Evolutionary conservation across 148 eudicot genomes (phyloP).

Genomic region (Limonium bicolor): DNA sequence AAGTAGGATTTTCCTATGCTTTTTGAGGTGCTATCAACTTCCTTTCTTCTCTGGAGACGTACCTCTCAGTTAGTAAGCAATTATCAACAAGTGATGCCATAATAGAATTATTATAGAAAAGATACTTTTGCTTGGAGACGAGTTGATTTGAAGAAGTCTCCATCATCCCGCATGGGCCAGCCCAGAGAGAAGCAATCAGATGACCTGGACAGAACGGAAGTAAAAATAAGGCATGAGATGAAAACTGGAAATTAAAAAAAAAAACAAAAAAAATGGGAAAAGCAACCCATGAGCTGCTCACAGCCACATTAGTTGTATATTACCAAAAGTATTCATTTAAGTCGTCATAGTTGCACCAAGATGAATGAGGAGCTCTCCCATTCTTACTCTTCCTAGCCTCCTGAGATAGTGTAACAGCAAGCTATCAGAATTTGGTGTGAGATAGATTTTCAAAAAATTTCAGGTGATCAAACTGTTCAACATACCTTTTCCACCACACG

Average conservation of each 20-base stretch:
- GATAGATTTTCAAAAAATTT: no score
- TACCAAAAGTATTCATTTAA: conserved; percentile 72
- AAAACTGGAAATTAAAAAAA: no score
- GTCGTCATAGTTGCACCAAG: conserved; percentile 66
- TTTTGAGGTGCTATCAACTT: conserved; percentile 22
- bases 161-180: conserved; percentile 99
- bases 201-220: conserved; percentile 39
- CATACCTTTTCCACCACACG: conserved; percentile 69
- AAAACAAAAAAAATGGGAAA: no score
- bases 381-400: conserved; percentile 33
- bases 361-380: conserved; percentile 39
- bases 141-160: conserved; percentile 82
- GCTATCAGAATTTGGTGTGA: no score
- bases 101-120: neutral
- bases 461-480: neutral
- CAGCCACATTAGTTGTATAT: conserved; percentile 1
- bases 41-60: conserved; percentile 43
- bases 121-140: conserved; percentile 42
- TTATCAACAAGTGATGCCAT: neutral
- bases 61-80: conserved; percentile 9
- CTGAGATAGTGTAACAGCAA: conserved; percentile 18
- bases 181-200: conserved; percentile 89
- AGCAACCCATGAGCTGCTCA: no score
- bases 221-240: no score
- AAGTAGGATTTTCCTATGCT: conserved; percentile 94